Evolutionary conservation across 768 basidiomycete species (phyloP), one percentile per base, ranked within the genome.

Genomic region (Strobilomyces confusus): DNA sequence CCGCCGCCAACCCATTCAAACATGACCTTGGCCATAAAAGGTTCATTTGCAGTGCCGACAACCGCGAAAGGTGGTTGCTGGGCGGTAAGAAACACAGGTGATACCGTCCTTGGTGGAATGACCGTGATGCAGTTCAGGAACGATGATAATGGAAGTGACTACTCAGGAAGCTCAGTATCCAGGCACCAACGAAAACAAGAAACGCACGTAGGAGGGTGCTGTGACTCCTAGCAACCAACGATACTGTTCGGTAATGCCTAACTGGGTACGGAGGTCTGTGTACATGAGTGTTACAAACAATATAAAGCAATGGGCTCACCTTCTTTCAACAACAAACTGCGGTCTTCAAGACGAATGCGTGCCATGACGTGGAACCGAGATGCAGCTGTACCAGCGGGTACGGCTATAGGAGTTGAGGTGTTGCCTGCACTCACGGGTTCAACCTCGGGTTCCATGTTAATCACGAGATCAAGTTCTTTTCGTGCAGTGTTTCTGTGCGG

Each of bases 151-250:
- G 65, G 63, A 4, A 69, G 57, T 13, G 68, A 71, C 67, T 69
- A 38, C 25, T 42, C 37, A 2, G 33, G 33, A n/a, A 23, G 40
- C 5, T 49, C 45, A 37, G 34, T 9, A 46, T 26, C 32, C 38
- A 51, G 37, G 44, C n/a, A 46, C 48, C 15, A 37, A 15, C 37
- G 19, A 47, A 51, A 34, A n/a, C 22, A 48, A 37, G 20, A 15
- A 22, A 69, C 79, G 32, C 45, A 80, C 78, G 58, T 80, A 80
- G 29, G 75, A 76, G 5, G 79, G 78, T 14, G 80, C 68, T 1
- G 70, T 70, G 9, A 79, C 67, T 13, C 63, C 62, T 8, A 80
- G 55, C 60, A 75, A 72, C 79, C 79, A 81, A n/a, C 72, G 68
- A 59, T 79, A 79, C 4, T 77, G 64, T 58, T 77, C 58, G 62